Evolutionary conservation across 306 rosid genomes (phyloP).

Genomic region (Quercus wislizeni): DNA sequence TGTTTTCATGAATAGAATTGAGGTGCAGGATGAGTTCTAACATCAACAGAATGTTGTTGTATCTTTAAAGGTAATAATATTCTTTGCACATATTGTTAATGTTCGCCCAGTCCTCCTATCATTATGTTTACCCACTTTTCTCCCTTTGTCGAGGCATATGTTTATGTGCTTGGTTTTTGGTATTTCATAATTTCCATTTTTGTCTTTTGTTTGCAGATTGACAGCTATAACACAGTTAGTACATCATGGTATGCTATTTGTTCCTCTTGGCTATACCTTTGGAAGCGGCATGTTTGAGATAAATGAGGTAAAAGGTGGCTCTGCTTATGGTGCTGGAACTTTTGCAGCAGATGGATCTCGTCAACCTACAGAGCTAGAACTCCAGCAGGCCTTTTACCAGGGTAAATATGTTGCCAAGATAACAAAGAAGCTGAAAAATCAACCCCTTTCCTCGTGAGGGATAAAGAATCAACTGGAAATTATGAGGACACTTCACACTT

Average conservation of each 20-base stretch:
- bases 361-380: conserved; percentile 77
- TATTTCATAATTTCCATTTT: neutral
- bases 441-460: neutral
- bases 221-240: conserved; percentile 88
- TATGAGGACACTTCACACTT: neutral
- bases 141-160: neutral
- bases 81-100: neutral
- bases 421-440: conserved; percentile 65
- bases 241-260: conserved; percentile 92
- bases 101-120: neutral
- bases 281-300: conserved; percentile 87
- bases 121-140: neutral
- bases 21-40: neutral
- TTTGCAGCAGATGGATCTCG: conserved; percentile 89
- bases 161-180: neutral
- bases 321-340: conserved; percentile 92
- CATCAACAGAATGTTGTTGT: neutral
- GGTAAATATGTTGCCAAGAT: conserved; percentile 77
- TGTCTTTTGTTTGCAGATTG: conserved; percentile 43
- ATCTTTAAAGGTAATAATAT: neutral
- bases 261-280: conserved; percentile 88
- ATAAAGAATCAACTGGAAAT: neutral
- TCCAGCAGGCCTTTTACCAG: conserved; percentile 82
- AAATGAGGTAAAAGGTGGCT: conserved; percentile 87
- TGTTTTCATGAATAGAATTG: neutral